These are phyloP conservation scores for Claviceps paspali DNA, from an alignment of 2,329 filamentous ascomycete species.

Conservation along the genomic window DNA sequence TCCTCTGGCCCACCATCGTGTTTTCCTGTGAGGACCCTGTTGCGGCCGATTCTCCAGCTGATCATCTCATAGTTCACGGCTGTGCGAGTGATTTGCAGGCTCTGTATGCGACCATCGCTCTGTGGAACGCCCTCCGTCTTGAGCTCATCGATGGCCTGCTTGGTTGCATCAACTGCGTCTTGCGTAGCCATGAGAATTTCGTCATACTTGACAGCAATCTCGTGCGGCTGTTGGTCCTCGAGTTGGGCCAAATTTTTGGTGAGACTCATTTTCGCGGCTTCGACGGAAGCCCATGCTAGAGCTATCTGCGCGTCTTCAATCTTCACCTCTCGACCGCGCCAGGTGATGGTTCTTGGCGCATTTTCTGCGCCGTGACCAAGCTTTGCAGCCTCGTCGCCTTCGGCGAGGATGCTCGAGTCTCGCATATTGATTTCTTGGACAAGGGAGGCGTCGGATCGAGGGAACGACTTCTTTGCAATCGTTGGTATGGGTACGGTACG, in stretches of 20 bases:
- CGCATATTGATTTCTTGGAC: slow-evolving; percentile 54
- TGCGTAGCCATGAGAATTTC: slow-evolving; percentile 80
- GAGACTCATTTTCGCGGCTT: slow-evolving; percentile 34
- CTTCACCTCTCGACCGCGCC: slow-evolving; percentile 72
- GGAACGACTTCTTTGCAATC: slow-evolving; percentile 68
- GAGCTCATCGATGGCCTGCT: slow-evolving; percentile 83
- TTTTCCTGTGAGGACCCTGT: slow-evolving; percentile 72
- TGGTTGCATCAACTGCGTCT: slow-evolving; percentile 85
- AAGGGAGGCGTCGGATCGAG: slow-evolving; percentile 44
- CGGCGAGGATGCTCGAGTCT: slow-evolving; percentile 51
- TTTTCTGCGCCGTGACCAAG: slow-evolving; percentile 35
- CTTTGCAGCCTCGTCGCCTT: slow-evolving; percentile 31
- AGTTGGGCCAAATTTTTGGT: slow-evolving; percentile 30
- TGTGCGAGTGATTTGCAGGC: slow-evolving; percentile 79
- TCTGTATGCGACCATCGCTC: slow-evolving; percentile 77
- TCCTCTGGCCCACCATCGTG: slow-evolving; percentile 57
- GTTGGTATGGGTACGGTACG: slow-evolving; percentile 68
- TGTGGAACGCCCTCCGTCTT: slow-evolving; percentile 69
- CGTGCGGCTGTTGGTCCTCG: slow-evolving; percentile 34
- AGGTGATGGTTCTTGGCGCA: slow-evolving; percentile 61
- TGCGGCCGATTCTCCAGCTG: slow-evolving; percentile 87
- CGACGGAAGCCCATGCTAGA: slow-evolving; percentile 60
- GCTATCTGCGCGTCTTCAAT: slow-evolving; percentile 91
- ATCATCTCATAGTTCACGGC: slow-evolving; percentile 90
- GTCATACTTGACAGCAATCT: slow-evolving; percentile 78